These are phyloP conservation scores for Boletus sensibilis DNA, from an alignment of 768 basidiomycete species.

Conservation along the genomic window DNA sequence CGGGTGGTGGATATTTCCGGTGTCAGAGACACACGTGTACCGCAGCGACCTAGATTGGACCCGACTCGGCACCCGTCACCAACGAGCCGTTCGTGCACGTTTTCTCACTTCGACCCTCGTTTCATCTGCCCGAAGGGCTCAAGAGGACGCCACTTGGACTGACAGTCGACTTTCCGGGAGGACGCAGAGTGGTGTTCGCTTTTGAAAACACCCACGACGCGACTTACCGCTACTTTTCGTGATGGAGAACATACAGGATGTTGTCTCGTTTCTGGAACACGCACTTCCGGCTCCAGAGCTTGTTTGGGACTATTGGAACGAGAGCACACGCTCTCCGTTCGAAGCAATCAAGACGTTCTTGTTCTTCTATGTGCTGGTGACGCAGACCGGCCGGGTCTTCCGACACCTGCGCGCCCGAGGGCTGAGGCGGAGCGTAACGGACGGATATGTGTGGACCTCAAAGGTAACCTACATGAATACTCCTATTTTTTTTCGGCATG, in stretches of 20 bases:
- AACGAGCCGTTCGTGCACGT: background rate
- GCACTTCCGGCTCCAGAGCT: background rate
- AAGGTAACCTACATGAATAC: constrained; percentile 13
- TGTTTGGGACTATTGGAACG: constrained; percentile 16
- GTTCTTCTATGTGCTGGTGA: constrained; percentile 34
- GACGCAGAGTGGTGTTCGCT: no score
- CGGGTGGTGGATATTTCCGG: background rate
- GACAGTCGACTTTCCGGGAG: background rate
- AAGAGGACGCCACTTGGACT: background rate
- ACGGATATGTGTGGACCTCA: constrained; percentile 30
- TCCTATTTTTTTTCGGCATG: no score
- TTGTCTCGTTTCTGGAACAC: constrained; percentile 11
- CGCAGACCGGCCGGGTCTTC: constrained; percentile 25
- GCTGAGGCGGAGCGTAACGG: constrained; percentile 23
- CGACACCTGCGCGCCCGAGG: constrained; percentile 42
- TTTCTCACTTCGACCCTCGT: background rate
- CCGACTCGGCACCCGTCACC: no score
- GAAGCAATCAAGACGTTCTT: constrained; percentile 35
- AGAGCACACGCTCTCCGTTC: constrained; percentile 17
- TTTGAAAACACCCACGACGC: background rate
- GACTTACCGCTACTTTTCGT: background rate
- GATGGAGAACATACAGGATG: constrained; percentile 9
- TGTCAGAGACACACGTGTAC: background rate
- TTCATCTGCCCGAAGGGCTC: background rate
- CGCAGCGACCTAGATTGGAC: no score